Evolutionary conservation across 306 rosid genomes (phyloP).

Genomic region (barrel medic (Medicago truncatula)): DNA sequence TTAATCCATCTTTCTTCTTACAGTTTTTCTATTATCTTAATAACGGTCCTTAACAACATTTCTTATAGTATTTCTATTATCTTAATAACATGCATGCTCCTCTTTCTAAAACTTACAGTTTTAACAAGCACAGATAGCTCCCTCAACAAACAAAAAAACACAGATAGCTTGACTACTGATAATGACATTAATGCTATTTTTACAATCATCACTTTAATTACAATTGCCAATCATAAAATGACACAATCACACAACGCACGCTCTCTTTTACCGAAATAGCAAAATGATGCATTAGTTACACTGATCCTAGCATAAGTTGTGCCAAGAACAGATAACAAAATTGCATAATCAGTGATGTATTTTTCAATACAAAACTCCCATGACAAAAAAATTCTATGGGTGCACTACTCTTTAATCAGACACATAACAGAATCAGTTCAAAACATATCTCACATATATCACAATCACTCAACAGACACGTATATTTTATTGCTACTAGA

Average conservation of each 20-base stretch:
- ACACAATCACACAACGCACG: not conserved
- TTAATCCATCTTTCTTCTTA: constrained; percentile 9
- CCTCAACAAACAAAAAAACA: no score
- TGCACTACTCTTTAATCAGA: not conserved
- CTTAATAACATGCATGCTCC: not conserved
- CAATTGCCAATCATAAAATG: not conserved
- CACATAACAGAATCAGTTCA: not conserved
- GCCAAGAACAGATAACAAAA: not conserved
- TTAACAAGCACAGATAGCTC: not conserved
- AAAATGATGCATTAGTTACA: not conserved
- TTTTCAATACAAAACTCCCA: not conserved
- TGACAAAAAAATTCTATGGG: not conserved
- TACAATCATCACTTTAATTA: not conserved
- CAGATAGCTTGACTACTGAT: no score
- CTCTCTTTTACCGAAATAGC: not conserved
- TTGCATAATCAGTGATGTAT: not conserved
- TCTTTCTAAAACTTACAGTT: no score
- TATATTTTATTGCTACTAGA: not conserved
- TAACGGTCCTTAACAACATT: no score
- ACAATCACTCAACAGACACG: not conserved
- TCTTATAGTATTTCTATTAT: not conserved
- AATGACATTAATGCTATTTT: not conserved
- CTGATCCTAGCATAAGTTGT: not conserved
- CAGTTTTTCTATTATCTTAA: not conserved
- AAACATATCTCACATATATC: not conserved